These are phyloP conservation scores for Endocalyx cinctus DNA, from an alignment of 2,329 filamentous ascomycete genomes.

Conservation along the genomic window DNA sequence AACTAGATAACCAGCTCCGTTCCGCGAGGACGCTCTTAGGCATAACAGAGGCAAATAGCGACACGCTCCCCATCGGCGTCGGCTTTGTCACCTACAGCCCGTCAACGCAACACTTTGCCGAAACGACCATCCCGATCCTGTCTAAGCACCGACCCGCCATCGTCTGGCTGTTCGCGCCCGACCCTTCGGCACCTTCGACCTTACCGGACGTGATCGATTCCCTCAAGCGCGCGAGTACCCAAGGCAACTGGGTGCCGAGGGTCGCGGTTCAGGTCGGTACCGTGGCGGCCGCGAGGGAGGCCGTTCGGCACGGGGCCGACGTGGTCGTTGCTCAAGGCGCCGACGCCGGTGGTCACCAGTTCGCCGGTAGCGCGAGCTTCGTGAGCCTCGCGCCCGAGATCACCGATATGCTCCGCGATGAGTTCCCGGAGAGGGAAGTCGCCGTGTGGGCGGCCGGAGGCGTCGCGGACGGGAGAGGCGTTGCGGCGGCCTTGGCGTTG, in stretches of 20 bases:
- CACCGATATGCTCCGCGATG: slow-evolving; percentile 30
- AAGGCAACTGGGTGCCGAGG: slow-evolving; percentile 26
- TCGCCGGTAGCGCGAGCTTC: slow-evolving; percentile 39
- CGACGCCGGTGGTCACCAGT: slow-evolving; percentile 51
- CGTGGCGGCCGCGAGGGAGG: slow-evolving; percentile 39
- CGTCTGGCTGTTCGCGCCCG: slow-evolving; percentile 64
- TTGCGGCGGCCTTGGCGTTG: slow-evolving; percentile 41
- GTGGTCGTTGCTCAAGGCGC: slow-evolving; percentile 48
- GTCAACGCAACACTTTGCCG: slow-evolving; percentile 32
- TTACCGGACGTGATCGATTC: slow-evolving; percentile 14
- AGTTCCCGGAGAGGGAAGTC: slow-evolving; percentile 19
- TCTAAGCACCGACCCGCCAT: slow-evolving; percentile 50
- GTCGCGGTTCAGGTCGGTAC: slow-evolving; percentile 49
- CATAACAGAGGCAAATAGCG: not conserved
- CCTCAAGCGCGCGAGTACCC: slow-evolving; percentile 4
- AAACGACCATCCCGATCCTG: slow-evolving; percentile 47
- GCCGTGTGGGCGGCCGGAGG: slow-evolving; percentile 45
- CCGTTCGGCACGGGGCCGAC: slow-evolving; percentile 34
- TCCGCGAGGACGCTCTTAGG: not conserved
- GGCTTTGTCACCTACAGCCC: slow-evolving; percentile 57
- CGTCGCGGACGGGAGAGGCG: slow-evolving; percentile 41
- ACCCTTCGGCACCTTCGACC: slow-evolving; percentile 23
- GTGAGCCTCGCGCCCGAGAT: slow-evolving; percentile 46
- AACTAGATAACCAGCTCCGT: slow-evolving; percentile 28
- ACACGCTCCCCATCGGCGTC: slow-evolving; percentile 49